Conservation (phyloP, 2,329 filamentous ascomycete genomes). For the Colletotrichum siamense region DNA sequence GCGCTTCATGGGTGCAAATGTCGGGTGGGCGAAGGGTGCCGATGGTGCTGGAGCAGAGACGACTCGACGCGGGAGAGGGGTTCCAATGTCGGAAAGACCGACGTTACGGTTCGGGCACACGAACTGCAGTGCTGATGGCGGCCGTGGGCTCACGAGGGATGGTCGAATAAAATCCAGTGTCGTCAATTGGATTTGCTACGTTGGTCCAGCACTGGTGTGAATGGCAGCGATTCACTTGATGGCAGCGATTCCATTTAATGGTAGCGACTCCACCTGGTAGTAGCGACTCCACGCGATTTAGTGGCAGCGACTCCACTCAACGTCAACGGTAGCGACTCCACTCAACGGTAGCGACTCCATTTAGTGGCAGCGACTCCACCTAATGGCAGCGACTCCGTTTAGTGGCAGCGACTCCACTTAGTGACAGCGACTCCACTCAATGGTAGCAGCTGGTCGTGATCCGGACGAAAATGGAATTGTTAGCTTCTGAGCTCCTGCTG, state of each 20-base stretch:
- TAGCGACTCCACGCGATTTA: no score
- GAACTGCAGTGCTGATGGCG: neutral
- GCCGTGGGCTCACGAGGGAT: neutral
- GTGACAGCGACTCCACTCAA: no score
- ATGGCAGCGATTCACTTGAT: neutral
- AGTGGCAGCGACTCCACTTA: no score
- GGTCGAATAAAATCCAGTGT: neutral
- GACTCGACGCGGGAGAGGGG: neutral
- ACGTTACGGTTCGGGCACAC: neutral
- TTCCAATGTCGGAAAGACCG: neutral
- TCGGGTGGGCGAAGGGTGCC: neutral
- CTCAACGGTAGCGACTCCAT: neutral
- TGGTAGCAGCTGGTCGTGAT: neutral
- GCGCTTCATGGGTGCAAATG: no score
- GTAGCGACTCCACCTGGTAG: neutral
- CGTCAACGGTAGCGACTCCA: no score
- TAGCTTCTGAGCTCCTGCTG: no score
- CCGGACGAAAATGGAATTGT: neutral
- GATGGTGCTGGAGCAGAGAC: neutral
- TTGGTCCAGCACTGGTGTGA: neutral
- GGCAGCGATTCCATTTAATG: no score
- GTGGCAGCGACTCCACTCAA: no score
- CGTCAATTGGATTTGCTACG: neutral
- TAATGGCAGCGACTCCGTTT: no score
- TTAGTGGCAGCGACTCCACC: no score